phyloP scores from a whole-genome alignment of 1,139 yeast genomes.

The Kazachstania sp. region DNA sequence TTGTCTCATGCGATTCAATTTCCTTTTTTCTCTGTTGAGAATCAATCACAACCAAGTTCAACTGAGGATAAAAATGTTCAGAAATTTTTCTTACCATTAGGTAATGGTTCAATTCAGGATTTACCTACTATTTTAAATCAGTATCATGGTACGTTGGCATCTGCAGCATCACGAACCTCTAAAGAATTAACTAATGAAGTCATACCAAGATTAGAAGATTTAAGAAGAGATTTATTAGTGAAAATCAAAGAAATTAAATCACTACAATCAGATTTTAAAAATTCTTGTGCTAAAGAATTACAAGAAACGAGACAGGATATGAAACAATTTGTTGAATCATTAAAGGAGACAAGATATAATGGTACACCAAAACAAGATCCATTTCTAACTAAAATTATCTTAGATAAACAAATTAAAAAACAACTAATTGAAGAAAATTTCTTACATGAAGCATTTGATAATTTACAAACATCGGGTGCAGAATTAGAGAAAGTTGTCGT shows the following conservation, averaged over 20 bases:
- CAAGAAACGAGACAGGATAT: slow-evolving; percentile 51
- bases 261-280: slow-evolving; percentile 74
- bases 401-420: slow-evolving; percentile 69
- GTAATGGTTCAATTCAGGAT: slow-evolving; percentile 77
- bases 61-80: slow-evolving; percentile 25
- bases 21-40: slow-evolving; percentile 36
- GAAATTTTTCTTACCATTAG: slow-evolving; percentile 48
- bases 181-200: slow-evolving; percentile 62
- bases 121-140: slow-evolving; percentile 65
- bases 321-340: slow-evolving; percentile 39
- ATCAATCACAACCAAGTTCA: slow-evolving; percentile 21
- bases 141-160: slow-evolving; percentile 66
- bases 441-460: slow-evolving; percentile 78
- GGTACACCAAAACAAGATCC: slow-evolving; percentile 53
- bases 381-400: slow-evolving; percentile 56
- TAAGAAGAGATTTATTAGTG: slow-evolving; percentile 69
- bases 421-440: slow-evolving; percentile 80
- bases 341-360: slow-evolving; percentile 37
- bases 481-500: slow-evolving; percentile 85
- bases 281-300: slow-evolving; percentile 61
- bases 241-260: slow-evolving; percentile 84
- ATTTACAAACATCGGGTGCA: slow-evolving; percentile 79
- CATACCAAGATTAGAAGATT: slow-evolving; percentile 78
- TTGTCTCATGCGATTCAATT: slow-evolving; percentile 70
- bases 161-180: slow-evolving; percentile 55